A percentile compares a stretch with the other conserved stretches of the same genome.
Evolutionary conservation across 371 early-diverging fungal genomes (phyloP).

Genomic region (Phascolomyces articulosus): DNA sequence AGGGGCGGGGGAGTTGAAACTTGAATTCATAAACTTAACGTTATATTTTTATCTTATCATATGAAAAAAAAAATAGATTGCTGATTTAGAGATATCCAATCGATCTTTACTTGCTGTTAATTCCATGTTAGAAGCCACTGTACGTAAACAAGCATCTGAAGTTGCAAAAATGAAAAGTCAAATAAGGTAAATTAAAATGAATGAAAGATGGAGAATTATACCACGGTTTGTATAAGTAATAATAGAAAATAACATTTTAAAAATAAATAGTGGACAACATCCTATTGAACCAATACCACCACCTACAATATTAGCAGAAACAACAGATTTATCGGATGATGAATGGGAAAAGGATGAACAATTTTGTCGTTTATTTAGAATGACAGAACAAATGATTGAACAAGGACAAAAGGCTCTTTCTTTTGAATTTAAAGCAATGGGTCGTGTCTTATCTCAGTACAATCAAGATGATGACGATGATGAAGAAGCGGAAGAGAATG

Average conservation of each 20-base stretch:
- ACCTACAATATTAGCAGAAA: slow-evolving; percentile 5
- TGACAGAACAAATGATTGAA: slow-evolving; percentile 46
- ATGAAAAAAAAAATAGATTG: slow-evolving; percentile 34
- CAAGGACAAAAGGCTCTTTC: slow-evolving; percentile 41
- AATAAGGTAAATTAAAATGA: slow-evolving; percentile 3
- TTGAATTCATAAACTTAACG: background rate
- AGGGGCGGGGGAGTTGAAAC: too few species aligned
- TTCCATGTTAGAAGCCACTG: slow-evolving; percentile 53
- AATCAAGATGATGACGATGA: slow-evolving; percentile 6
- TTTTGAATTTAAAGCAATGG: slow-evolving; percentile 42
- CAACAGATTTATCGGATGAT: slow-evolving; percentile 21
- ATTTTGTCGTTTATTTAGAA: slow-evolving; percentile 34
- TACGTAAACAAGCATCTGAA: slow-evolving; percentile 50
- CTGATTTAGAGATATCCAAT: slow-evolving; percentile 55
- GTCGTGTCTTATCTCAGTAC: slow-evolving; percentile 39
- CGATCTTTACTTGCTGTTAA: slow-evolving; percentile 49
- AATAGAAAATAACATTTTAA: too few species aligned
- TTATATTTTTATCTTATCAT: background rate
- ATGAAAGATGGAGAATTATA: too few species aligned
- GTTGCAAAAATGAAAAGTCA: slow-evolving; percentile 40
- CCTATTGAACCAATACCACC: slow-evolving; percentile 7
- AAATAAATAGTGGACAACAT: slow-evolving; percentile 1
- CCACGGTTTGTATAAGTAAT: too few species aligned
- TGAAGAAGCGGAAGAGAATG: slow-evolving; percentile 4
- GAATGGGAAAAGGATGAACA: slow-evolving; percentile 46